Evolutionary conservation across 192 early-diverging fungal species (phyloP), one percentile per base, ranked within the genome.

Genomic region (Backusella tuberculispora): DNA sequence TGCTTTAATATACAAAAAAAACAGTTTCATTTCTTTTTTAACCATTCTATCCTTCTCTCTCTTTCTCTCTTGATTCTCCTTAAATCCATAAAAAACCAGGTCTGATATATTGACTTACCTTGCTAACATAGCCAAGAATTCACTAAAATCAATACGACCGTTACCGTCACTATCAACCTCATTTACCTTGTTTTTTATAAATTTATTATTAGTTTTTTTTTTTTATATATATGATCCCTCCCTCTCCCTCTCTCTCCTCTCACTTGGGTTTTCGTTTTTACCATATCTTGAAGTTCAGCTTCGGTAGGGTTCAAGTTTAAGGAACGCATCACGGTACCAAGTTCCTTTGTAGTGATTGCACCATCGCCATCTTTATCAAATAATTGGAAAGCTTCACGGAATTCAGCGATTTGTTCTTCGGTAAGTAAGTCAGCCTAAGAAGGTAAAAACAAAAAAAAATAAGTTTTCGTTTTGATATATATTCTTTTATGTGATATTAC

Each of bases 311-410:
- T 96, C 83, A 95, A 91, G 77, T 91, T 92, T 42, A 98, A 85
- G 37, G 94, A 93, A 69, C 94, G 91, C 92, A 98, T 95, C 66
- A 97, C 95, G 45, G 89, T 94, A 76, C 94, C 94, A 63, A 98
- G 91, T 86, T 99, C 96, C 76, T 90, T 91, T 79, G 89, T 89
- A 79, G 92, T 94, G 83, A 99, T 97, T 75, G 85, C 87, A 79
- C 95, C 95, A 85, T 98, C 94, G 78, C 88, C 90, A 87, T 98
- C 90, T 88, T 95, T 96, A 87, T 97, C 96, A 81, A 99, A 99
- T 45, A 98, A 83, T 37, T 85, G 79, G 83, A 90, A 93, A 24
- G 88, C 92, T 84, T 94, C 92, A 81, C 89, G 91, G 85, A 91
- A 90, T 74, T 97, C 95, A 66, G 90, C 89, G 76, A 95, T 92